These are phyloP conservation scores for Teratosphaeria gauchensis DNA, from an alignment of 2,329 filamentous ascomycete species.

Conservation along the genomic window DNA sequence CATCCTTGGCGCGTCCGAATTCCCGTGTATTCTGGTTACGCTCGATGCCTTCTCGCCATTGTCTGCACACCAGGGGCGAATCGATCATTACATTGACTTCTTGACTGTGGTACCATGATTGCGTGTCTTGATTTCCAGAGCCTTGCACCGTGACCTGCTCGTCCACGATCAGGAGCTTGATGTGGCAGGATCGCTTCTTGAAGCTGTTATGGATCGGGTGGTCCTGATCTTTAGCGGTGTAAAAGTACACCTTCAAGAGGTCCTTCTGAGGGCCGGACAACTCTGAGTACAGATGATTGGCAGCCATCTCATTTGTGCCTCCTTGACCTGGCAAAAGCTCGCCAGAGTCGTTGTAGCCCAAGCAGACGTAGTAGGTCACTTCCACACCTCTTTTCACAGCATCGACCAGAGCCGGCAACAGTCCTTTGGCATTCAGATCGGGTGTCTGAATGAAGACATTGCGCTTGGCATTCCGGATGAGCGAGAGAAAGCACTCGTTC, in stretches of 20 bases:
- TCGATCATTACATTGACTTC: conserved; percentile 72
- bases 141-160: conserved; percentile 60
- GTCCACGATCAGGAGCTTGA: conserved; percentile 70
- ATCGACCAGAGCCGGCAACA: conserved; percentile 53
- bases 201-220: conserved; percentile 55
- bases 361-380: conserved; percentile 61
- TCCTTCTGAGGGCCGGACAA: conserved; percentile 38
- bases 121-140: conserved; percentile 72
- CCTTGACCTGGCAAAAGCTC: conserved; percentile 68
- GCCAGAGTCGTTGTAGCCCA: conserved; percentile 71
- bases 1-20: conserved; percentile 47
- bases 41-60: conserved; percentile 53
- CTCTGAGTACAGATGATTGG: conserved; percentile 47
- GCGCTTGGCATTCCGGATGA: conserved; percentile 53
- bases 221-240: conserved; percentile 64
- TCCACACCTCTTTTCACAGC: conserved; percentile 59
- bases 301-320: conserved; percentile 64
- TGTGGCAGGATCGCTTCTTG: conserved; percentile 60
- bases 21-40: conserved; percentile 57
- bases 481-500: conserved; percentile 64
- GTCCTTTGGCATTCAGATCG: conserved; percentile 61
- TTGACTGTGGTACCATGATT: conserved; percentile 69
- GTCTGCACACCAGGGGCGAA: conserved; percentile 47
- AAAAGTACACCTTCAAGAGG: conserved; percentile 55
- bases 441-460: conserved; percentile 71